Evolutionary conservation across 1,284 basidiomycete genomes (phyloP).

Genomic region (Rugosomyces carneus): DNA sequence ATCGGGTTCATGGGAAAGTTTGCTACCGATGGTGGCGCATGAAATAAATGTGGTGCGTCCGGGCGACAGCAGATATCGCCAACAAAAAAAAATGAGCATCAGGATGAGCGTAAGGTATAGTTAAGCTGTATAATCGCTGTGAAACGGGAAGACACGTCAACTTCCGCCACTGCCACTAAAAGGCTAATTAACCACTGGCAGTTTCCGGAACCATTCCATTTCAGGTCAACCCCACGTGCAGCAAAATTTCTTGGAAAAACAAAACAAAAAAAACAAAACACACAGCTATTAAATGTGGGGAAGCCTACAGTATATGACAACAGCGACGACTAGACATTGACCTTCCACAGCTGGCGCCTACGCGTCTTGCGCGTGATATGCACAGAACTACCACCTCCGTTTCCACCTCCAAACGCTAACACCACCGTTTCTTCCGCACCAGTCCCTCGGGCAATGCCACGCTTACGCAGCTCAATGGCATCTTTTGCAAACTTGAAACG

Average conservation of each 20-base stretch:
- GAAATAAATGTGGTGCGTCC: slow-evolving; percentile 27
- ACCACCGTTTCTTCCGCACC: slow-evolving; percentile 80
- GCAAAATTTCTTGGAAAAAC: slow-evolving; percentile 1
- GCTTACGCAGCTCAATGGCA: slow-evolving; percentile 75
- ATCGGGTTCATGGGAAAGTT: slow-evolving; percentile 41
- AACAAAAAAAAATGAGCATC: slow-evolving; percentile 6
- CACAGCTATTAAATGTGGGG: slow-evolving; percentile 1
- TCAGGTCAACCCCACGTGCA: slow-evolving; percentile 22
- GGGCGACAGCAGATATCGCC: slow-evolving; percentile 8
- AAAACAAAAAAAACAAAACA: slow-evolving; percentile 3
- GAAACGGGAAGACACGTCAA: slow-evolving; percentile 28
- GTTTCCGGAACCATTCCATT: slow-evolving; percentile 31
- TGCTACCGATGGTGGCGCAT: slow-evolving; percentile 41
- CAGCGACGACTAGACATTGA: slow-evolving; percentile 50
- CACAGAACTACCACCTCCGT: slow-evolving; percentile 66
- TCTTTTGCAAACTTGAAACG: slow-evolving; percentile 89
- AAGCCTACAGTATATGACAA: neutral
- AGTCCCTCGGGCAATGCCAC: slow-evolving; percentile 51
- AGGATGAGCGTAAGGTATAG: slow-evolving; percentile 13
- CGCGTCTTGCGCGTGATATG: slow-evolving; percentile 82
- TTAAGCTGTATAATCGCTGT: slow-evolving; percentile 17
- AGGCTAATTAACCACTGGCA: slow-evolving; percentile 29
- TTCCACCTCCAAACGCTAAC: slow-evolving; percentile 71
- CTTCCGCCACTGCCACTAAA: slow-evolving; percentile 31
- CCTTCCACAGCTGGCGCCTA: slow-evolving; percentile 81